A percentile compares a stretch with the other conserved stretches of the same genome.
phyloP scores from a whole-genome alignment of 2,329 filamentous ascomycete species.

The Lecanicillium sp. region DNA sequence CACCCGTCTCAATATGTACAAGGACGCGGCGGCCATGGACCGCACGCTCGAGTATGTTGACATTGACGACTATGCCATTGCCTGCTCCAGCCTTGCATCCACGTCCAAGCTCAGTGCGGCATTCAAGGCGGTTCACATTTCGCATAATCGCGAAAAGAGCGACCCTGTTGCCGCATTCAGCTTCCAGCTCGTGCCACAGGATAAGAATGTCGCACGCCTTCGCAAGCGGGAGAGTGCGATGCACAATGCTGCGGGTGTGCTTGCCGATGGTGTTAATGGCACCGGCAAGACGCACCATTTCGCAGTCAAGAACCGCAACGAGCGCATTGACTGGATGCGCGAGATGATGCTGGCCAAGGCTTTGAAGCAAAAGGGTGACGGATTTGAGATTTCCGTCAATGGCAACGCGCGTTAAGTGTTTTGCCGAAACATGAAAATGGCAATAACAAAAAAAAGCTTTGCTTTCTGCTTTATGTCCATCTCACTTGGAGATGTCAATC shows the following conservation, averaged over 20 bases:
- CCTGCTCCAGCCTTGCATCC: constrained; percentile 68
- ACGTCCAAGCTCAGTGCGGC: constrained; percentile 77
- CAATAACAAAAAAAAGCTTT: too few species aligned
- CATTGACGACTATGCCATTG: constrained; percentile 82
- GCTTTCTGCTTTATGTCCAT: too few species aligned
- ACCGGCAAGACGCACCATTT: constrained; percentile 88
- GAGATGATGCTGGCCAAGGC: constrained; percentile 89
- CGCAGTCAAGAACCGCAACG: constrained; percentile 76
- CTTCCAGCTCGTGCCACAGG: constrained; percentile 76
- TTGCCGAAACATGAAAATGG: too few species aligned
- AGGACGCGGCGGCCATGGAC: constrained; percentile 42
- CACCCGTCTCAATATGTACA: constrained; percentile 68
- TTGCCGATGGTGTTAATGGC: constrained; percentile 43
- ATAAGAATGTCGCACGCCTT: constrained; percentile 43
- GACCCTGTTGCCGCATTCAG: constrained; percentile 61
- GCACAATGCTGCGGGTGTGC: constrained; percentile 21
- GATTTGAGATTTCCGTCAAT: constrained; percentile 75
- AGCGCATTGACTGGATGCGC: constrained; percentile 95
- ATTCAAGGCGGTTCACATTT: constrained; percentile 70
- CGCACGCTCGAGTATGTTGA: constrained; percentile 71
- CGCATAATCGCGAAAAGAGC: constrained; percentile 42
- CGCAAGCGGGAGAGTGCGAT: constrained; percentile 45
- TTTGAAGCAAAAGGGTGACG: constrained; percentile 73
- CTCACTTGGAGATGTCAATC: too few species aligned
- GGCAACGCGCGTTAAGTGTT: constrained; percentile 60